A percentile compares a stretch with the other conserved stretches of the same genome.
Conservation (phyloP, 768 basidiomycete genomes). For the Tylopilus intermedius region DNA sequence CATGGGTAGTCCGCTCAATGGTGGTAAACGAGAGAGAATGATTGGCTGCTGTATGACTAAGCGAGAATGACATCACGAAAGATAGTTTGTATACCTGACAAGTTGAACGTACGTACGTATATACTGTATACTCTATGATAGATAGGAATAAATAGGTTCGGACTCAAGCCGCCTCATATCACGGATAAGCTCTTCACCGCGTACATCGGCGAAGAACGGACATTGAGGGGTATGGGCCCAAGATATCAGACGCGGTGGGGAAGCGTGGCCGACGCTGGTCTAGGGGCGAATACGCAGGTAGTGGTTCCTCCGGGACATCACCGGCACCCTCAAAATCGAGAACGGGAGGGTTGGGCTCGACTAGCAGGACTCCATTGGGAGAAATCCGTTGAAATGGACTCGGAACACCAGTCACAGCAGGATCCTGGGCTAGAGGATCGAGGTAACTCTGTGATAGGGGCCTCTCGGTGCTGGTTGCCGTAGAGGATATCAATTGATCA, state of each 20-base stretch:
- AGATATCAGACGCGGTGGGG: constrained; percentile 12
- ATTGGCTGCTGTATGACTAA: constrained; percentile 15
- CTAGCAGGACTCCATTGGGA: background rate
- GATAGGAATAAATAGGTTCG: constrained; percentile 4
- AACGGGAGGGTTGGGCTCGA: background rate
- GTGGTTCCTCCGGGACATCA: constrained; percentile 6
- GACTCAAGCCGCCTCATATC: background rate
- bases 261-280: constrained; percentile 20
- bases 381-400: constrained; percentile 1
- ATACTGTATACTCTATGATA: background rate
- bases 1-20: background rate
- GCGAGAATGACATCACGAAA: background rate
- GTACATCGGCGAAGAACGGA: constrained; percentile 7
- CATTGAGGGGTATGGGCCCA: constrained; percentile 29
- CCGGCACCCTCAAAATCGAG: background rate
- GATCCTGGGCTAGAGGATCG: constrained; percentile 12
- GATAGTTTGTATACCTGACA: too few relatives aligned
- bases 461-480: background rate
- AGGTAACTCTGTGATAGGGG: background rate
- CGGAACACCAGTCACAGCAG: constrained; percentile 15
- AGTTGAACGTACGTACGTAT: too few relatives aligned
- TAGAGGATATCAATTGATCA: background rate
- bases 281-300: constrained; percentile 27
- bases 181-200: background rate
- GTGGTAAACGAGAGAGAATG: background rate